These are phyloP conservation scores for Sclerotinia subarctica DNA, from an alignment of 2,329 filamentous ascomycete species.

Conservation along the genomic window DNA sequence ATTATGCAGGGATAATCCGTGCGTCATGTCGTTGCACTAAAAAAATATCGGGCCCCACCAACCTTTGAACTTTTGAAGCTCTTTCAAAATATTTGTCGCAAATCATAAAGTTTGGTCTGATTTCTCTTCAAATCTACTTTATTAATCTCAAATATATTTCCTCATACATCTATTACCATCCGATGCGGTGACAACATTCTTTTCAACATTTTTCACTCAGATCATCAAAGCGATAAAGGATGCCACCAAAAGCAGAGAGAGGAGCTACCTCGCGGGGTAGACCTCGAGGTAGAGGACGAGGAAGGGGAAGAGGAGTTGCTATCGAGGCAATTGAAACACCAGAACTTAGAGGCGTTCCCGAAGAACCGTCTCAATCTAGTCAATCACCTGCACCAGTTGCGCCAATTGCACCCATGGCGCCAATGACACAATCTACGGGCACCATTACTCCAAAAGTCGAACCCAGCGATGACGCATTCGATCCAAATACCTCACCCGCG, in stretches of 20 bases:
- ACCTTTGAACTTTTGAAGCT: constrained; percentile 3
- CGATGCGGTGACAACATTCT: background rate
- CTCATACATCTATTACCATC: background rate
- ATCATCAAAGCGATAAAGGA: constrained; percentile 17
- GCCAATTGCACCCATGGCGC: background rate
- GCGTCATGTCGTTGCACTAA: background rate
- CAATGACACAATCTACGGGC: background rate
- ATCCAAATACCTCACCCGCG: constrained; percentile 36
- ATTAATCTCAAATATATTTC: background rate
- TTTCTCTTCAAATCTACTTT: background rate
- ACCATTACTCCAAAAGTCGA: constrained; percentile 23
- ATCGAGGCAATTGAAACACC: constrained; percentile 19
- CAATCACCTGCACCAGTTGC: constrained; percentile 8
- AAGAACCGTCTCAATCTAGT: background rate
- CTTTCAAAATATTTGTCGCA: constrained; percentile 11
- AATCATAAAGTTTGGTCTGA: background rate
- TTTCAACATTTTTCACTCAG: background rate
- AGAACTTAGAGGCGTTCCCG: background rate
- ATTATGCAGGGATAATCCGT: background rate
- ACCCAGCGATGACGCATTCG: constrained; percentile 25
- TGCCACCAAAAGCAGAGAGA: constrained; percentile 34
- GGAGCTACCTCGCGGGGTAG: constrained; percentile 23
- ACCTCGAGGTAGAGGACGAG: constrained; percentile 29
- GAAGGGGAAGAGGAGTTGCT: constrained; percentile 27
- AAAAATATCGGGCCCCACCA: constrained; percentile 6